Evolutionary conservation across 2,329 filamentous ascomycete genomes (phyloP).

Genomic region (Biscogniauxia sp.): DNA sequence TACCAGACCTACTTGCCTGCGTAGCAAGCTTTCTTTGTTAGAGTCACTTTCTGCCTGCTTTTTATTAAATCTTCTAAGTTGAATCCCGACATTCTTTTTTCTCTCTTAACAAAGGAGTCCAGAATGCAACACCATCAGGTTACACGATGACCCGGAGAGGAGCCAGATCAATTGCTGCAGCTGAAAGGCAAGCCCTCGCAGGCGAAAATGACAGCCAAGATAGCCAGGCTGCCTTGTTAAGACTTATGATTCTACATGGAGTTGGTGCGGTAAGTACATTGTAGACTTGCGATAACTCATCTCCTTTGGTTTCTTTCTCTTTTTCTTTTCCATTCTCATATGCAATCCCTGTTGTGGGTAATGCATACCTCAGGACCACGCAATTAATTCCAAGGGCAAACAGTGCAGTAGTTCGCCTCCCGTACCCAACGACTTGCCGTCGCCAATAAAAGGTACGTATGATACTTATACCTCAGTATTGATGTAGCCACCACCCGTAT

Average conservation of each 20-base stretch:
- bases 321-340: too few relatives aligned
- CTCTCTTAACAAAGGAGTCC: background rate
- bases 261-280: conserved; percentile 29
- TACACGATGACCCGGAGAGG: conserved; percentile 18
- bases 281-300: too few relatives aligned
- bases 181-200: conserved; percentile 17
- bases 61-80: background rate
- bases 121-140: conserved; percentile 13
- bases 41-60: conserved; percentile 12
- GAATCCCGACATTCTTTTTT: conserved; percentile 1
- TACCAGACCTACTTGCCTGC: too few relatives aligned
- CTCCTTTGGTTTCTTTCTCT: too few relatives aligned
- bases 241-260: conserved; percentile 23
- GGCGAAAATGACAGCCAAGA: conserved; percentile 30
- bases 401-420: conserved; percentile 23
- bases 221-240: conserved; percentile 25
- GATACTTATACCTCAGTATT: background rate
- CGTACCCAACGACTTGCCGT: conserved; percentile 5
- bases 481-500: background rate
- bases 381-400: background rate
- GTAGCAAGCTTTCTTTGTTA: conserved; percentile 1
- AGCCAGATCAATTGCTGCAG: conserved; percentile 15
- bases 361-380: too few relatives aligned
- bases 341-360: background rate
- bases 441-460: conserved; percentile 9